phyloP scores from a whole-genome alignment of 1,284 basidiomycete species.

The Cystobasidium pallidum region DNA sequence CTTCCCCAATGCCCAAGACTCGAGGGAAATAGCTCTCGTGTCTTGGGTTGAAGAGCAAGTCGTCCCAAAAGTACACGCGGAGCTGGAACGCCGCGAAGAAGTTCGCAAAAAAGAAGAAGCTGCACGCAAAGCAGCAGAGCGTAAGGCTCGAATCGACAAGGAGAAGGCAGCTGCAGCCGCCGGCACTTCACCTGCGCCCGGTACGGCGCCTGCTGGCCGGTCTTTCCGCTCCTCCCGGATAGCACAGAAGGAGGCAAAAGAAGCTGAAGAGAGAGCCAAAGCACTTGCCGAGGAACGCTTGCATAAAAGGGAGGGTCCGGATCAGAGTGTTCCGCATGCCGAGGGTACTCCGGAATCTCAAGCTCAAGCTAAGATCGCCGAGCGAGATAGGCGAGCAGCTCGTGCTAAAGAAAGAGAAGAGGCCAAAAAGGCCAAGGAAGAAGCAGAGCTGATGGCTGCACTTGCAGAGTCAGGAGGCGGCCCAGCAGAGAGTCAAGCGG shows the following conservation, averaged over 20 bases:
- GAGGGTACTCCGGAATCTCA: conserved; percentile 8
- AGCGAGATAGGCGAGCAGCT: conserved; percentile 34
- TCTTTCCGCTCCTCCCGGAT: conserved; percentile 16
- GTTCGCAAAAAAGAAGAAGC: conserved; percentile 33
- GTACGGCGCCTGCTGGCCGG: neutral
- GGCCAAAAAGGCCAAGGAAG: conserved; percentile 33
- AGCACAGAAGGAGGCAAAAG: conserved; percentile 28
- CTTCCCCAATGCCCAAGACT: conserved; percentile 75
- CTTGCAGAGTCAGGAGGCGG: conserved; percentile 18
- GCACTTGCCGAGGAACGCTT: conserved; percentile 17
- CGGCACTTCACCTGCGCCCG: conserved; percentile 1
- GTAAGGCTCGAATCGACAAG: conserved; percentile 22
- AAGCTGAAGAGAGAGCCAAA: conserved; percentile 34
- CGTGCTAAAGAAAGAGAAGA: conserved; percentile 38
- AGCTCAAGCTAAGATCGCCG: conserved; percentile 21
- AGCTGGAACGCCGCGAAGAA: conserved; percentile 31
- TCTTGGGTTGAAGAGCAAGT: conserved; percentile 68
- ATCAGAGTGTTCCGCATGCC: neutral
- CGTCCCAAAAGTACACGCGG: conserved; percentile 61
- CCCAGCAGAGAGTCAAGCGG: neutral
- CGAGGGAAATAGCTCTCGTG: conserved; percentile 74
- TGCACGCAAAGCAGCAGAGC: conserved; percentile 31
- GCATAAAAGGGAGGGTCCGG: neutral
- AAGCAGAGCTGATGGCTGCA: conserved; percentile 34
- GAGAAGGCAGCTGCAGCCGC: conserved; percentile 19